Base-by-base conservation (phyloP, 768 basidiomycete species). In the Stropharia rugosoannulata region DNA sequence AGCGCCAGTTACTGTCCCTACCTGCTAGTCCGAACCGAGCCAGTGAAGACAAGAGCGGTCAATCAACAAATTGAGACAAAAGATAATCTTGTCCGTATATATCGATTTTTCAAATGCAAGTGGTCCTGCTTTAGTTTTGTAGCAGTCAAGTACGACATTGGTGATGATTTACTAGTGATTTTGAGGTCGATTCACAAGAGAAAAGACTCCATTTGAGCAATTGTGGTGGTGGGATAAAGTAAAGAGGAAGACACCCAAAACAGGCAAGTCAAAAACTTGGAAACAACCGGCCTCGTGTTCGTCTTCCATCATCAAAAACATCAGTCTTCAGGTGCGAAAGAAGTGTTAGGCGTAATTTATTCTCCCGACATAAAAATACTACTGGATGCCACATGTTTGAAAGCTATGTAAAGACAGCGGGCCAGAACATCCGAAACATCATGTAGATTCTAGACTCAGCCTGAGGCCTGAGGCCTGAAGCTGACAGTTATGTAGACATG, bases 21-120 rank as follows among this genome's bases (percentile, higher is more conserved):
- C 52, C 55, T 47, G 57, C 45, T 49, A 37, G 37, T 49, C 53
- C 43, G 41, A 37, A 45, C 48, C 52, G 18, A 35, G 41, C 47
- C 3, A 49, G 45, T 37, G 50, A 41, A 42, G 49, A 54, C 58
- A 59, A 59, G 57, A 57, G 16, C 37, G 40, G 36, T 37, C 53
- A 50, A 59, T 62, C 53, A 62, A 62, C 49, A 48, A 48, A 51
- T 53, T 59, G 58, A 59, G 51, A 54, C 54, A 58, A 53, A 10
- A 49, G 53, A 52, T 54, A 52, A 57, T 62, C 54, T 49, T 42
- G 48, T 54, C 43, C 51, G 50, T 57, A 54, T 57, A 49, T 41
- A 32, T 52, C 54, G 16, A 44, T 56, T 37, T 40, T 55, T 57
- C 59, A 19, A 46, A 51, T 41, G 56, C 56, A 49, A 59, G 45